Percentiles rank a stretch among this genome's conserved stretches.
Evolutionary conservation across 805 yeast species (phyloP).

Genomic region (Candida nitratophila): DNA sequence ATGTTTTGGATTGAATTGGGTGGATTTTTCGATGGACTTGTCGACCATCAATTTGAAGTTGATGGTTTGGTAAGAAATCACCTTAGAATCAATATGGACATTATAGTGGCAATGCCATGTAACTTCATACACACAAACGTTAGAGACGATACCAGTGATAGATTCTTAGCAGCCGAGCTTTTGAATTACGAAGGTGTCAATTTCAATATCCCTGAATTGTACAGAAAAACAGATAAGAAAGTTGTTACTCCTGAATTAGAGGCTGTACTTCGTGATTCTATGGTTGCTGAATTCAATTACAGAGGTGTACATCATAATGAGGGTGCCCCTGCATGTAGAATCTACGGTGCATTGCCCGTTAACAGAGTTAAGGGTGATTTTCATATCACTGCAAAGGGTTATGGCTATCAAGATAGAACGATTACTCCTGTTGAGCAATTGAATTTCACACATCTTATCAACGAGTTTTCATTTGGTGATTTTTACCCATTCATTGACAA

Average conservation of each 20-base stretch:
- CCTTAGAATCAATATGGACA: conserved; percentile 68
- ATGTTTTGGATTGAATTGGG: conserved; percentile 83
- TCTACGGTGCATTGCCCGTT: conserved; percentile 77
- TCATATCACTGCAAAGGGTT: conserved; percentile 74
- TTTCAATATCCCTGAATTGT: conserved; percentile 46
- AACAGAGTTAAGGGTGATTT: conserved; percentile 82
- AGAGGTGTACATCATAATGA: conserved; percentile 36
- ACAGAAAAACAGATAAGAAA: conserved; percentile 36
- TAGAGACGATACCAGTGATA: conserved; percentile 70
- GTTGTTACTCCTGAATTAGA: conserved; percentile 58
- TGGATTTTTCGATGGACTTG: conserved; percentile 72
- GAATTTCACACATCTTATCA: conserved; percentile 78
- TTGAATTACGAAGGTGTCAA: conserved; percentile 61
- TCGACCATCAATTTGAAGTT: conserved; percentile 72
- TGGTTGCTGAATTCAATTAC: conserved; percentile 54
- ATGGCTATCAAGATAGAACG: conserved; percentile 49
- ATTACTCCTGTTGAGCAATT: conserved; percentile 41
- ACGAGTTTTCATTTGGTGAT: conserved; percentile 86
- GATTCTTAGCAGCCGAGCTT: conserved; percentile 69
- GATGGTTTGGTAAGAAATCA: conserved; percentile 51
- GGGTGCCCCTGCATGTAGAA: conserved; percentile 76
- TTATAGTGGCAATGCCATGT: conserved; percentile 83
- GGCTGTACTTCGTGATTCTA: conserved; percentile 55
- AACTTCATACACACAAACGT: conserved; percentile 66
- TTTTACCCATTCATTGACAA: conserved; percentile 81